phyloP scores from a whole-genome alignment of 192 early-diverging fungal genomes.

The Entophlyctis luteolus region DNA sequence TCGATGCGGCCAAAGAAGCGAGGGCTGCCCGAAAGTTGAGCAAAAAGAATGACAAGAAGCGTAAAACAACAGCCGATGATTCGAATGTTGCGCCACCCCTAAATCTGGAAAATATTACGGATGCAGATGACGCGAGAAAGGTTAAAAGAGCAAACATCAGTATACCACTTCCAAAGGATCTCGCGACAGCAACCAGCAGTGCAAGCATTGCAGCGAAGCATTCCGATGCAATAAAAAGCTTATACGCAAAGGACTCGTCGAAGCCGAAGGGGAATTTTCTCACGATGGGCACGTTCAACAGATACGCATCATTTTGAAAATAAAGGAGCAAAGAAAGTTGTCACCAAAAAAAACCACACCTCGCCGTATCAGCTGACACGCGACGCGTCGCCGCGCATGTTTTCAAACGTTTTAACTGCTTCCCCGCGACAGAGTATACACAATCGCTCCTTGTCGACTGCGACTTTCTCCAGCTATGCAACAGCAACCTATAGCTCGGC shows the following conservation, averaged over 20 bases:
- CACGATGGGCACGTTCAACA: slow-evolving; percentile 50
- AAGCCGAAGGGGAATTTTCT: slow-evolving; percentile 42
- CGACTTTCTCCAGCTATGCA: too few species aligned
- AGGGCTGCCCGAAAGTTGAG: slow-evolving; percentile 16
- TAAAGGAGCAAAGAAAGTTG: too few species aligned
- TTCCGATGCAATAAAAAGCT: slow-evolving; percentile 44
- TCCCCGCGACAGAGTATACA: too few species aligned
- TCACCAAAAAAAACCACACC: too few species aligned
- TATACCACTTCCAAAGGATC: slow-evolving; percentile 41
- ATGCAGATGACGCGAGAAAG: neutral
- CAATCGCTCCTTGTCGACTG: neutral
- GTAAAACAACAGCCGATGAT: slow-evolving; percentile 35
- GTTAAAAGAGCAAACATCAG: slow-evolving; percentile 37
- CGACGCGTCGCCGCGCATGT: too few species aligned
- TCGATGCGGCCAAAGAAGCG: slow-evolving; percentile 22
- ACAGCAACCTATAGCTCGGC: too few species aligned
- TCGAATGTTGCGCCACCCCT: too few species aligned
- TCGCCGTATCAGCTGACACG: too few species aligned
- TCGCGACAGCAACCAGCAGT: slow-evolving; percentile 21
- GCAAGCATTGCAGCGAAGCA: slow-evolving; percentile 1
- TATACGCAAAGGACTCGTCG: slow-evolving; percentile 35
- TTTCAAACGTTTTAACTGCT: too few species aligned
- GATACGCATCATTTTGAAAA: slow-evolving; percentile 39
- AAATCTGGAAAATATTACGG: neutral
- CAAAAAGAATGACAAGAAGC: slow-evolving; percentile 33